Conservation (phyloP, 108 stramenopile genomes). For the Cyclotella kingstonii region DNA sequence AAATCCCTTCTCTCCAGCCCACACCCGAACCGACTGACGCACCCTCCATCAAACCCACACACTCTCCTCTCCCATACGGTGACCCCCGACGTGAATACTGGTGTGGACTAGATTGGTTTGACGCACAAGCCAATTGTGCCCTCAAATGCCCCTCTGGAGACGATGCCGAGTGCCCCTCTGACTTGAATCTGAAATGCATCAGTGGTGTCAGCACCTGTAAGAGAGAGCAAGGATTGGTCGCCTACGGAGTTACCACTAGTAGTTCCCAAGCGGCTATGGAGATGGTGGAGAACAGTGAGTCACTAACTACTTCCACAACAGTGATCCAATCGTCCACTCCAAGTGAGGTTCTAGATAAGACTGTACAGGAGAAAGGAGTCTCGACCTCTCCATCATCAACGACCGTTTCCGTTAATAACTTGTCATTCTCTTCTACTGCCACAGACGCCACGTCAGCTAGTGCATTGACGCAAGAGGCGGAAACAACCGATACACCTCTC, state of each 20-base stretch:
- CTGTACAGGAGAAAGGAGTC: too few species aligned
- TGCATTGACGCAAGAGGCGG: not conserved
- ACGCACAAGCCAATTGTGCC: slow-evolving; percentile 30
- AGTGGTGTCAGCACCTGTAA: slow-evolving; percentile 37
- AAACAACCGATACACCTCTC: not conserved
- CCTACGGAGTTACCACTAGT: not conserved
- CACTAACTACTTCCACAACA: not conserved
- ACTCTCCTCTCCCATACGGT: slow-evolving; percentile 32
- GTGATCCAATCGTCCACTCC: too few species aligned
- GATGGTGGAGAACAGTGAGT: not conserved
- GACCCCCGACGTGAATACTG: slow-evolving; percentile 32
- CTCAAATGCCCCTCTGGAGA: slow-evolving; percentile 29
- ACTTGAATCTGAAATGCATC: slow-evolving; percentile 41
- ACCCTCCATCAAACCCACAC: slow-evolving; percentile 31
- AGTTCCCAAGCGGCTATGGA: not conserved
- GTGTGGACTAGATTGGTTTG: slow-evolving; percentile 38
- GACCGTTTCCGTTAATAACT: not conserved
- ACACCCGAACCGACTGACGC: slow-evolving; percentile 17
- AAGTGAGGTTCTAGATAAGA: too few species aligned
- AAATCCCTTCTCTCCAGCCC: not conserved
- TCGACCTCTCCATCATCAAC: too few species aligned
- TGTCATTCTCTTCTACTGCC: not conserved
- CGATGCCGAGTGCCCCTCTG: slow-evolving; percentile 29
- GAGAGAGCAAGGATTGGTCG: slow-evolving; percentile 30
- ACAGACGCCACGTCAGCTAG: not conserved